phyloP scores from a whole-genome alignment of 2,329 filamentous ascomycete genomes.

The Tothia fuscella region DNA sequence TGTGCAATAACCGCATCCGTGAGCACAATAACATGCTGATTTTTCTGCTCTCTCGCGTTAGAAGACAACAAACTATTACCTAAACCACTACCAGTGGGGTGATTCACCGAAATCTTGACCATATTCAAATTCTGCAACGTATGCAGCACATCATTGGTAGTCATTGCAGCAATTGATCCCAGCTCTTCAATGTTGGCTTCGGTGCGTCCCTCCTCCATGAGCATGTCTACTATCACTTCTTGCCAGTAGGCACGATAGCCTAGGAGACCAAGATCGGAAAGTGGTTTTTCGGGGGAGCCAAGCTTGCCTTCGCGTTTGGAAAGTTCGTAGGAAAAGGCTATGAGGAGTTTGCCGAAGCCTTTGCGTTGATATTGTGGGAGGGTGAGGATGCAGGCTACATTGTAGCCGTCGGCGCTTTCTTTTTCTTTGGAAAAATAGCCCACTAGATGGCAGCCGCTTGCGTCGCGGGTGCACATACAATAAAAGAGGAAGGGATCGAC shows the following conservation, averaged over 20 bases:
- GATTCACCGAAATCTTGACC: slow-evolving; percentile 68
- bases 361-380: slow-evolving; percentile 93
- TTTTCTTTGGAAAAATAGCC: slow-evolving; percentile 99
- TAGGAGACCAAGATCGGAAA: slow-evolving; percentile 83
- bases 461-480: slow-evolving; percentile 84
- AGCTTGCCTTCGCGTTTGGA: slow-evolving; percentile 91
- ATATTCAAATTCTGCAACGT: slow-evolving; percentile 90
- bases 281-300: slow-evolving; percentile 90
- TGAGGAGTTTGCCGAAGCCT: slow-evolving; percentile 83
- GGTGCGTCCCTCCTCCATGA: slow-evolving; percentile 55
- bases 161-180: slow-evolving; percentile 75
- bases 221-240: slow-evolving; percentile 78
- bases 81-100: background rate
- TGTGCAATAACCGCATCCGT: slow-evolving; percentile 67
- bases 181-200: slow-evolving; percentile 79
- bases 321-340: slow-evolving; percentile 95
- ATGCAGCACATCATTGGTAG: slow-evolving; percentile 91
- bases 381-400: slow-evolving; percentile 94
- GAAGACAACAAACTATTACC: background rate
- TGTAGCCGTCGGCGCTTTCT: slow-evolving; percentile 92
- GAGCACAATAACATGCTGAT: slow-evolving; percentile 90
- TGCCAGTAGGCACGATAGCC: slow-evolving; percentile 98
- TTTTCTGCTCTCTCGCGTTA: slow-evolving; percentile 41
- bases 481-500: slow-evolving; percentile 99
- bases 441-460: slow-evolving; percentile 87